Percentiles rank a stretch among this genome's conserved stretches.
These are phyloP conservation scores for Schizochytrium sp. DNA, from an alignment of 108 stramenopile genomes.

Conservation along the genomic window DNA sequence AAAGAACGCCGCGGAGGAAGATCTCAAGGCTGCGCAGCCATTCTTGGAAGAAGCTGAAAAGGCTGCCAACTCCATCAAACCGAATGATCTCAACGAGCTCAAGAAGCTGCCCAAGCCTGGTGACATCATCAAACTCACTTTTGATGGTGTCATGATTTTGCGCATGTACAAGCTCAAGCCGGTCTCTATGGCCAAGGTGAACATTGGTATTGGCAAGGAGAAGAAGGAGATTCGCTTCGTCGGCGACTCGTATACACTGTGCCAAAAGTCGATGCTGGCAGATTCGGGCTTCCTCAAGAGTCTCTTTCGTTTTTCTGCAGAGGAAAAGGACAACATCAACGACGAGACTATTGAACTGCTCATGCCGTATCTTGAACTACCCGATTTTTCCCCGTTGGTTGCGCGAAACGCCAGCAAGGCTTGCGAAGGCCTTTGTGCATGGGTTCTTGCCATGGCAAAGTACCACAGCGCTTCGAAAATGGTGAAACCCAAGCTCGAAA, in stretches of 20 bases:
- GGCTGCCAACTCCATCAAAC: slow-evolving; percentile 43
- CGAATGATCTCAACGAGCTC: slow-evolving; percentile 51
- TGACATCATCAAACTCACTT: slow-evolving; percentile 57
- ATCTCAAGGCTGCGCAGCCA: slow-evolving; percentile 55
- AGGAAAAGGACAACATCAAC: slow-evolving; percentile 52
- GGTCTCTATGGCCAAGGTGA: slow-evolving; percentile 17
- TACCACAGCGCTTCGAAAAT: slow-evolving; percentile 56
- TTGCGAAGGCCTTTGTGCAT: slow-evolving; percentile 22
- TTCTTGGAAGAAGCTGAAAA: slow-evolving; percentile 55
- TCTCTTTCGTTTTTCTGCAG: slow-evolving; percentile 45
- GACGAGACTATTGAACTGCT: slow-evolving; percentile 59
- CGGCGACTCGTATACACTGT: slow-evolving; percentile 39
- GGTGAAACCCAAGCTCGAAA: slow-evolving; percentile 54
- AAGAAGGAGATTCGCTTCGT: slow-evolving; percentile 46
- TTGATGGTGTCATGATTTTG: slow-evolving; percentile 52
- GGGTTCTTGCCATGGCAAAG: slow-evolving; percentile 52
- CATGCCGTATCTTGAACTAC: slow-evolving; percentile 42
- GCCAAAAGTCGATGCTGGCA: slow-evolving; percentile 44
- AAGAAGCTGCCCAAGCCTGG: slow-evolving; percentile 53
- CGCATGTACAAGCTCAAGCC: slow-evolving; percentile 35
- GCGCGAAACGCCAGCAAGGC: slow-evolving; percentile 50
- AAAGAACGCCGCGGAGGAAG: slow-evolving; percentile 45
- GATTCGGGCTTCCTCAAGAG: slow-evolving; percentile 48
- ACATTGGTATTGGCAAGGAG: slow-evolving; percentile 50
- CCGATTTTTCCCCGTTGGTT: slow-evolving; percentile 42